A percentile compares a stretch with the other conserved stretches of the same genome.
Conservation (phyloP, 1,284 basidiomycete species). For the Irpex sp. region DNA sequence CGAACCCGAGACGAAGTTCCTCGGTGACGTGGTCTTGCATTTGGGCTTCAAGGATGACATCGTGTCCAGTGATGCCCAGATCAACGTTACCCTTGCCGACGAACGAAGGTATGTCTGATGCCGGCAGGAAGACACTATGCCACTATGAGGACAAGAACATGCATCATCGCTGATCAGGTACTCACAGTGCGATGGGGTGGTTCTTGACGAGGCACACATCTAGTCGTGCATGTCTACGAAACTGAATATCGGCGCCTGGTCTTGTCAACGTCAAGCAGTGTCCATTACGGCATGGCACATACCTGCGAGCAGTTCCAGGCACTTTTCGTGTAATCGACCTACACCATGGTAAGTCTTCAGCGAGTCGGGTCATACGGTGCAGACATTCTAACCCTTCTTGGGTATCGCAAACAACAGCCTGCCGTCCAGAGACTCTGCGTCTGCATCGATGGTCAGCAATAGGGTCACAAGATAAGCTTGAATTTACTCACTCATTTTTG, state of each 20-base stretch:
- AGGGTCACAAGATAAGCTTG: background rate
- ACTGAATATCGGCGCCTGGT: conserved; percentile 93
- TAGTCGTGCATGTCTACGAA: conserved; percentile 82
- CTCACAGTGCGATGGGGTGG: conserved; percentile 87
- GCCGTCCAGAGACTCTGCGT: conserved; percentile 49
- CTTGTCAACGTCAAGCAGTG: background rate
- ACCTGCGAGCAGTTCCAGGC: conserved; percentile 81
- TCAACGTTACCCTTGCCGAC: conserved; percentile 97
- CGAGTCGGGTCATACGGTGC: background rate
- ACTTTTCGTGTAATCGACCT: conserved; percentile 93
- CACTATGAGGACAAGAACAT: background rate
- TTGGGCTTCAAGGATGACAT: conserved; percentile 90
- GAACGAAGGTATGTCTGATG: conserved; percentile 96
- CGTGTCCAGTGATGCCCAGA: conserved; percentile 91
- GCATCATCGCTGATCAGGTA: conserved; percentile 5
- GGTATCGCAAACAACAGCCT: conserved; percentile 93
- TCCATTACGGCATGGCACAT: conserved; percentile 15
- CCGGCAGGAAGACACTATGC: conserved; percentile 90
- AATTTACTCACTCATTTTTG: conserved; percentile 10
- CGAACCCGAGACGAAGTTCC: conserved; percentile 84
- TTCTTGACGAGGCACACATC: conserved; percentile 93
- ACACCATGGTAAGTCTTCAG: conserved; percentile 6
- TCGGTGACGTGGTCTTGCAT: conserved; percentile 79
- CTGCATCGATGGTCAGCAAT: conserved; percentile 13
- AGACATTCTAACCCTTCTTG: conserved; percentile 77